Base-by-base conservation (phyloP, 345 rosid species). In the sweet orange (Citrus sinensis) region DNA sequence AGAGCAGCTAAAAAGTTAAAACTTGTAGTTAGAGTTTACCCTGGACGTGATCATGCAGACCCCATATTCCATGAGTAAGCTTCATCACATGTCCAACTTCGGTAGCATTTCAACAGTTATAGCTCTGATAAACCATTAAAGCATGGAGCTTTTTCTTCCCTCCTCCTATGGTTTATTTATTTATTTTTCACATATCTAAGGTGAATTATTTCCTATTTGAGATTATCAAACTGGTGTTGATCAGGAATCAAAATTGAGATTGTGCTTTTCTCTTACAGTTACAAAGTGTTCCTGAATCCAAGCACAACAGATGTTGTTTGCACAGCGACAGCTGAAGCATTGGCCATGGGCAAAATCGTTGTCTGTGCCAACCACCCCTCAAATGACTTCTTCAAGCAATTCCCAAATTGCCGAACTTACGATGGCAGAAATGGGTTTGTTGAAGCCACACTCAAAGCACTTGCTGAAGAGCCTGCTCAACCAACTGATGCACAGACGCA, bases 251-350 rank as follows among this genome's bases (percentile, higher is more conserved):
- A 39, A 9, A 6, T 80, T 40, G 81, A 39, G 51, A 22, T 37
- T 59, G 29, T 22, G 65, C 22, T 35, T 66, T 39, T 56, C 42
- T 80, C 19, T 70, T 74, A 60, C 93, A 97, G 98, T 79, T 94
- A 92, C 76, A 97, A 90, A 85, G 93, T 93, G 82, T 96, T 96
- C 85, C 86, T 96, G 82, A 96, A 96, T 83, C 98, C 99, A 10
- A 96, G 99, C 92, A 96, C 98, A 62, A 92, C 97, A 13, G 99
- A 96, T 70, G 98, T 96, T 59, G 98, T 96, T 71, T 96, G 98
- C 87, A 96, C 99, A 35, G 93, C 98, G 55, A 94, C 97, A 14
- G 97, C 98, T 75, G 99, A 96, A 89, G 98, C 98, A 56, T 84
- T 94, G 83, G 99, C 99, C 34, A 94, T 96, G 99, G 98, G 98